phyloP scores from a whole-genome alignment of 164 flowering plant genomes.

The Umbellularia californica region DNA sequence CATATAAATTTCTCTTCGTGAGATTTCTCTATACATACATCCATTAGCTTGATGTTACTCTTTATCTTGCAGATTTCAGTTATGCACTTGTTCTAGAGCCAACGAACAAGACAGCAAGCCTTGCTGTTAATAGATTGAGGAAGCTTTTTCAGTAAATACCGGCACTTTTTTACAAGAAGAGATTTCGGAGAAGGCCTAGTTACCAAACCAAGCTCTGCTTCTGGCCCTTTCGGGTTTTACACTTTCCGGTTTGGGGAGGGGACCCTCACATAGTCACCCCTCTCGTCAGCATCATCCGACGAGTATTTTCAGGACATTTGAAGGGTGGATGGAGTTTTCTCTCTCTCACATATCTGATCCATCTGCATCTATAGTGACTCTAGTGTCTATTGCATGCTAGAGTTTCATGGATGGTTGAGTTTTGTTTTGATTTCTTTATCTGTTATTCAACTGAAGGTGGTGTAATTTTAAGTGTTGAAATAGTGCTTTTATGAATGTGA shows the following conservation, averaged over 20 bases:
- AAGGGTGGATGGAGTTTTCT: background rate
- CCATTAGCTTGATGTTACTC: background rate
- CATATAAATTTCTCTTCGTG: background rate
- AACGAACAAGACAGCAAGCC: slow-evolving; percentile 76
- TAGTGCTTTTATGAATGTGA: background rate
- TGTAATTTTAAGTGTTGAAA: background rate
- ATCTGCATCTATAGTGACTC: background rate
- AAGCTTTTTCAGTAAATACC: slow-evolving; percentile 50
- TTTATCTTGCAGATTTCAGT: slow-evolving; percentile 65
- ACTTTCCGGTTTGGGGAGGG: background rate
- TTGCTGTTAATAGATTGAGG: slow-evolving; percentile 60
- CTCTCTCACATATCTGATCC: background rate
- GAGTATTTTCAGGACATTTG: background rate
- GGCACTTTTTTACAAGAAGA: background rate
- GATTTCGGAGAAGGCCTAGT: background rate
- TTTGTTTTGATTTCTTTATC: background rate
- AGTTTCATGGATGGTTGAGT: background rate
- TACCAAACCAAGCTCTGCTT: background rate
- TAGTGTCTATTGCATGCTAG: background rate
- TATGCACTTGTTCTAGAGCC: slow-evolving; percentile 93
- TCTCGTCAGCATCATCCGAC: background rate
- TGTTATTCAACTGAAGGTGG: background rate
- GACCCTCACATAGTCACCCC: background rate
- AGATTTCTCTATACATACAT: background rate
- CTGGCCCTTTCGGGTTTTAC: background rate